Evolutionary conservation across 768 basidiomycete species (phyloP).

Genomic region (Flagelloscypha sp.): DNA sequence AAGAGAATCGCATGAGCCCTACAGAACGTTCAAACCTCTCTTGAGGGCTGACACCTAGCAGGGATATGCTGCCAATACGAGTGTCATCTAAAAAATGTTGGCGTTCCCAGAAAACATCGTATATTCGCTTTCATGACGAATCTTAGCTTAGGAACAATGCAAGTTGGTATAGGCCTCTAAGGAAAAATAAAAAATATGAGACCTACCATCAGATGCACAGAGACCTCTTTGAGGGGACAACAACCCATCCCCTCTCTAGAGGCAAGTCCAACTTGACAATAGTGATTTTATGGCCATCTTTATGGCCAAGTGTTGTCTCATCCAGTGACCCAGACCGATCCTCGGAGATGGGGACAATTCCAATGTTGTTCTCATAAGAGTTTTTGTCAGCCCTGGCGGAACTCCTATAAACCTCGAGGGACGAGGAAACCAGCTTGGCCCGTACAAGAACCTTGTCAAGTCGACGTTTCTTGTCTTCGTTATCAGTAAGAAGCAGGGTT

Average conservation of each 20-base stretch:
- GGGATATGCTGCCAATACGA: conserved; percentile 40
- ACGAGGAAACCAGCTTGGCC: conserved; percentile 10
- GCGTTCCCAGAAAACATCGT: conserved; percentile 39
- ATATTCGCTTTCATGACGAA: conserved; percentile 48
- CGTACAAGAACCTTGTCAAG: conserved; percentile 11
- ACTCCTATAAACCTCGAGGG: conserved; percentile 12
- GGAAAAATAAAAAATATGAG: neutral
- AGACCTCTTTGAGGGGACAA: conserved; percentile 29
- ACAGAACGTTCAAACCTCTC: conserved; percentile 39
- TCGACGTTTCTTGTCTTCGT: neutral
- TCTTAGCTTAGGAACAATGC: conserved; percentile 29
- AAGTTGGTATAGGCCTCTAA: neutral
- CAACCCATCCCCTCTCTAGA: conserved; percentile 34
- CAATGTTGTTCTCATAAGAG: no score
- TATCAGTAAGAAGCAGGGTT: neutral
- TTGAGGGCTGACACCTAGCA: conserved; percentile 33
- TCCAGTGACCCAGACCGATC: conserved; percentile 11
- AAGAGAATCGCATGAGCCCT: no score
- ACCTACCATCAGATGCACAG: conserved; percentile 30
- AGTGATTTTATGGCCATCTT: conserved; percentile 31
- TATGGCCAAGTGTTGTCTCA: conserved; percentile 25
- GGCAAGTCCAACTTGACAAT: conserved; percentile 28
- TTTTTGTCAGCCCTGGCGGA: no score
- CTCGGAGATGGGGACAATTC: conserved; percentile 12
- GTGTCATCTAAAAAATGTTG: conserved; percentile 47